Percentiles rank a stretch among this genome's conserved stretches.
Conservation (phyloP, 1,139 yeast species). For the Hanseniaspora gamundiae region DNA sequence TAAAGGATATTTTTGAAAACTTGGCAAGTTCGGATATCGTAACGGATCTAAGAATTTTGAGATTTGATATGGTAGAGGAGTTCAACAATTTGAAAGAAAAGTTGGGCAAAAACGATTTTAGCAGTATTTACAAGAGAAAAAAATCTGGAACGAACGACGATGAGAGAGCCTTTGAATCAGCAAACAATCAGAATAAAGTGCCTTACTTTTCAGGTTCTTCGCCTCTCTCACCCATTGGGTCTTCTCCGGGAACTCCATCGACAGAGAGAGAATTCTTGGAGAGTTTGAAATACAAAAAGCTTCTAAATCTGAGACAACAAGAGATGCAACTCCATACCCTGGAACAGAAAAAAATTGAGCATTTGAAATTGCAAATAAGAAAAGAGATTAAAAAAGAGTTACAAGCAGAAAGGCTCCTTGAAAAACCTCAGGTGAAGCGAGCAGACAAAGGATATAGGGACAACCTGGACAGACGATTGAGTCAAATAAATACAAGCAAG, state of each 20-base stretch:
- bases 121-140: not conserved
- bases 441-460: not conserved
- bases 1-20: not conserved
- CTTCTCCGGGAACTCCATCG: not conserved
- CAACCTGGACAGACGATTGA: not conserved
- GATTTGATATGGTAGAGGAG: not conserved
- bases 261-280: not conserved
- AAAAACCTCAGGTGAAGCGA: not conserved
- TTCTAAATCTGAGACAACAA: not conserved
- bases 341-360: not conserved
- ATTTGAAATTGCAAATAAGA: not conserved
- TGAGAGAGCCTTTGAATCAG: no score
- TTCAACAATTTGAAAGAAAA: not conserved
- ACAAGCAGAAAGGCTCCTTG: not conserved
- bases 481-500: not conserved
- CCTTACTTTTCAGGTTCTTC: no score
- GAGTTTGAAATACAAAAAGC: not conserved
- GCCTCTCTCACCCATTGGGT: not conserved
- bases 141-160: not conserved
- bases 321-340: not conserved
- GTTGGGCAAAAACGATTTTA: not conserved
- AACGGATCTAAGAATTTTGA: constrained; percentile 10
- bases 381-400: not conserved
- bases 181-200: no score
- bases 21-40: constrained; percentile 4